Conservation (phyloP, 768 basidiomycete species). For the Lactarius psammicola region DNA sequence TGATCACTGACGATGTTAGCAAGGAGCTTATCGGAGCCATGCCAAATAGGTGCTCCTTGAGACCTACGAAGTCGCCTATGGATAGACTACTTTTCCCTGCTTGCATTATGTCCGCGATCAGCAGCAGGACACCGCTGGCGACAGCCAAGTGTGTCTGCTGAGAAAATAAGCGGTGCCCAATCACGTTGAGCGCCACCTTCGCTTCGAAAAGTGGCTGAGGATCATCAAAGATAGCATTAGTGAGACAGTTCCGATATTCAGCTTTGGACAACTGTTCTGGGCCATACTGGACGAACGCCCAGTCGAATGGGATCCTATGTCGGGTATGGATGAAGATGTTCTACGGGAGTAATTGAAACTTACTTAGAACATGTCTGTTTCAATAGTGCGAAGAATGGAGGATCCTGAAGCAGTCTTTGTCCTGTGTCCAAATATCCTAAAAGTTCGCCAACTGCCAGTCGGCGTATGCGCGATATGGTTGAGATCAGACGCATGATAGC, state of each 20-base stretch:
- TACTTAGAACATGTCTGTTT: slow-evolving; percentile 11
- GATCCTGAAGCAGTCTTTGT: slow-evolving; percentile 40
- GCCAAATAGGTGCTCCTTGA: slow-evolving; percentile 20
- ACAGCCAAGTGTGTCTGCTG: background rate
- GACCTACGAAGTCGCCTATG: slow-evolving; percentile 7
- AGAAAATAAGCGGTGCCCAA: slow-evolving; percentile 6
- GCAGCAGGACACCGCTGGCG: background rate
- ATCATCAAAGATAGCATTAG: slow-evolving; percentile 9
- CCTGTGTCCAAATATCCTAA: slow-evolving; percentile 46
- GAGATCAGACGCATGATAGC: slow-evolving; percentile 45
- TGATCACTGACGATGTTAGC: slow-evolving; percentile 7
- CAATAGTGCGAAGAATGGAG: slow-evolving; percentile 6
- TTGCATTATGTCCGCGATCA: slow-evolving; percentile 21
- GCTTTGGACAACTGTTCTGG: slow-evolving; percentile 9
- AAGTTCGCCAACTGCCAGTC: slow-evolving; percentile 44
- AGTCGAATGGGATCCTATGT: slow-evolving; percentile 20
- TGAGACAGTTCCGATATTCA: slow-evolving; percentile 18
- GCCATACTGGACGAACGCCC: slow-evolving; percentile 22
- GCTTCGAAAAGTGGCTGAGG: slow-evolving; percentile 17
- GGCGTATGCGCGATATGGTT: slow-evolving; percentile 43
- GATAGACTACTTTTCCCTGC: slow-evolving; percentile 8
- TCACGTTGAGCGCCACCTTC: slow-evolving; percentile 16
- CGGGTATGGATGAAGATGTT: background rate
- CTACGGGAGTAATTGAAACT: background rate
- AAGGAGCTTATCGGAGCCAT: slow-evolving; percentile 13